Conservation (phyloP, 495 filamentous ascomycete genomes). For the Xylaria acuta region DNA sequence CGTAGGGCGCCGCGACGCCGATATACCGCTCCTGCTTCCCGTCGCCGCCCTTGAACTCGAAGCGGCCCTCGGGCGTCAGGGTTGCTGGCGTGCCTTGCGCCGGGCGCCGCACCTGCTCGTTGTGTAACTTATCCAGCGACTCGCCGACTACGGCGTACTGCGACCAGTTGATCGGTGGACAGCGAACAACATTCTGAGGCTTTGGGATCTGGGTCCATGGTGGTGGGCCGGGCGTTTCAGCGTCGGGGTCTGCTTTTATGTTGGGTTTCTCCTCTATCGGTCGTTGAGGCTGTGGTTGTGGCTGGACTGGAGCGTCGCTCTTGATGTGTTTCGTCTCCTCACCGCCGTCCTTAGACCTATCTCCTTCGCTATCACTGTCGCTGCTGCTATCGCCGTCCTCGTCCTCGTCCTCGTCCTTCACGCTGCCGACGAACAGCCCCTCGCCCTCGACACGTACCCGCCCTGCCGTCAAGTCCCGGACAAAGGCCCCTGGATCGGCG, state of each 20-base stretch:
- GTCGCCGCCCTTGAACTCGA: constrained; percentile 52
- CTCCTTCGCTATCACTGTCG: constrained; percentile 30
- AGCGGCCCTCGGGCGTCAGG: constrained; percentile 47
- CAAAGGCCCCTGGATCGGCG: constrained; percentile 71
- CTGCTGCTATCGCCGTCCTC: constrained; percentile 28
- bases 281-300: background rate
- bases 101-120: constrained; percentile 73
- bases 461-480: constrained; percentile 64
- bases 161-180: constrained; percentile 87
- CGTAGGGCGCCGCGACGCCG: constrained; percentile 77
- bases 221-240: background rate
- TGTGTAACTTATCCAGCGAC: constrained; percentile 80
- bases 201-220: constrained; percentile 64
- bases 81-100: constrained; percentile 58
- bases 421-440: constrained; percentile 30
- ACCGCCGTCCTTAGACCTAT: constrained; percentile 14
- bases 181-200: constrained; percentile 83
- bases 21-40: constrained; percentile 40
- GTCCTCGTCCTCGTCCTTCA: constrained; percentile 45
- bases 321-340: constrained; percentile 22
- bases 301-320: background rate
- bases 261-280: constrained; percentile 1
- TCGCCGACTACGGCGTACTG: constrained; percentile 86
- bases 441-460: constrained; percentile 48
- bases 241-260: constrained; percentile 15